Evolutionary conservation across 2,329 filamentous ascomycete species (phyloP), one percentile per base, ranked within the genome.

Genomic region (Diaporthe sp.): DNA sequence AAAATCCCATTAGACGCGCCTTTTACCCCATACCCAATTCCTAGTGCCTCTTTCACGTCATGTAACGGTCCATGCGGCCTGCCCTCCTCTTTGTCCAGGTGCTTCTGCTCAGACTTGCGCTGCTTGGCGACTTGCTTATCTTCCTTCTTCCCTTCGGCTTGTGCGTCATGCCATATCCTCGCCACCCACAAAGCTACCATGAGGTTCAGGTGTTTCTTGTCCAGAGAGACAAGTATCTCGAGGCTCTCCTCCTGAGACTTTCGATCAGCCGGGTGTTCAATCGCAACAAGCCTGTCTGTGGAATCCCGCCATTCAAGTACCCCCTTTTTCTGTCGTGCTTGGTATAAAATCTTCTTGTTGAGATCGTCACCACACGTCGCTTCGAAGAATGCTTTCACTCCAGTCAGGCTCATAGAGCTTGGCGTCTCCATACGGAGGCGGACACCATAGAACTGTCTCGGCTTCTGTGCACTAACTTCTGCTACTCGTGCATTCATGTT

Each of bases 121-220:
- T 28, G 10, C 42, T 72, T 72, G 2, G 40, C 69, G 2, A 58
- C 25, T 35, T 68, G 33, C 3, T 17, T 68, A 13, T 55, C 45
- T 35, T 64, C 61, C n/a, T 45, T 68, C 22, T n/a, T 9, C 6
- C 38, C 42, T 4, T 35, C 35, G 15, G 42, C 70, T 54, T 70
- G 55, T 9, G 54, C 42, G 3, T 57, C 74, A 3, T 70, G 55
- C 55, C 71, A 70, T 1, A 75, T 38, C 15, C 71, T 57, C 22
- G 61, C 71, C 4, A 75, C 22, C 70, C 71, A 75, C 22, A 73
- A 25, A 22, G 70, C 74, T 2, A 70, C 71, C 1, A 73, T 28
- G 8, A 70, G n/a, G n/a, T 73, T 64, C 4, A 75, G 33, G 2
- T 64, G 47, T 15, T 42, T 50, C 40, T 75, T 75, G 25, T 70